A percentile compares a stretch with the other conserved stretches of the same genome.
phyloP scores from a whole-genome alignment of 805 yeast genomes.

The Barnettozyma siamensis region DNA sequence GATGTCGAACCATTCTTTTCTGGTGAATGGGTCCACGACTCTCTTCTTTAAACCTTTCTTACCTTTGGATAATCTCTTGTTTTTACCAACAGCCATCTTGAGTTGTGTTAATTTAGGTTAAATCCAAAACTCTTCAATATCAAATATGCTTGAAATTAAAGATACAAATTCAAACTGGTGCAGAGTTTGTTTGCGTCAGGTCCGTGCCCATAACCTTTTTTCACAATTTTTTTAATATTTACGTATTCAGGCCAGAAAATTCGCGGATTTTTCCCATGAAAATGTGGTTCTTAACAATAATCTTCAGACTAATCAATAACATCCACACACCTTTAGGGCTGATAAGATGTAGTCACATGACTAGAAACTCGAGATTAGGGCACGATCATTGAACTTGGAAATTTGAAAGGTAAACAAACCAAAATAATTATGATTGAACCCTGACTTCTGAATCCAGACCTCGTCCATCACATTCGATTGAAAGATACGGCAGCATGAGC shows the following conservation, averaged over 20 bases:
- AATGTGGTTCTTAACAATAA: too few relatives aligned
- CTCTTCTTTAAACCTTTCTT: constrained; percentile 99
- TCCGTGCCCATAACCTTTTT: constrained; percentile 9
- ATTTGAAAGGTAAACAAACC: constrained; percentile 5
- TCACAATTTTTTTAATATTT: not conserved
- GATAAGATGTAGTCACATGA: not conserved
- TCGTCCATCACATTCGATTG: too few relatives aligned
- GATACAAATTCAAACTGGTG: constrained; percentile 7
- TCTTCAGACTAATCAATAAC: too few relatives aligned
- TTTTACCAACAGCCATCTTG: constrained; percentile 70
- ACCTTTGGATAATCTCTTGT: constrained; percentile 79
- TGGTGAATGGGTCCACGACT: constrained; percentile 99
- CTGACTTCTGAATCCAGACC: too few relatives aligned
- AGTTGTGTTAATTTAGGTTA: constrained; percentile 6
- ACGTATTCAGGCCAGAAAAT: not conserved
- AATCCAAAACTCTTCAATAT: not conserved
- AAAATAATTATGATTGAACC: too few relatives aligned
- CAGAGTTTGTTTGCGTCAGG: constrained; percentile 9
- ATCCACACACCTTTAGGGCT: not conserved
- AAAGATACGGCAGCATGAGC: constrained; percentile 3
- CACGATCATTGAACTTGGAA: not conserved
- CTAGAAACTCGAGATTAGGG: not conserved
- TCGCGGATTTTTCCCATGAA: not conserved
- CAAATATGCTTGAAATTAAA: constrained; percentile 4
- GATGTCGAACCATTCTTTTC: constrained; percentile 98